Base-by-base conservation (phyloP, 1,284 basidiomycete genomes). In the Melanopsichium pennsylvanicum region DNA sequence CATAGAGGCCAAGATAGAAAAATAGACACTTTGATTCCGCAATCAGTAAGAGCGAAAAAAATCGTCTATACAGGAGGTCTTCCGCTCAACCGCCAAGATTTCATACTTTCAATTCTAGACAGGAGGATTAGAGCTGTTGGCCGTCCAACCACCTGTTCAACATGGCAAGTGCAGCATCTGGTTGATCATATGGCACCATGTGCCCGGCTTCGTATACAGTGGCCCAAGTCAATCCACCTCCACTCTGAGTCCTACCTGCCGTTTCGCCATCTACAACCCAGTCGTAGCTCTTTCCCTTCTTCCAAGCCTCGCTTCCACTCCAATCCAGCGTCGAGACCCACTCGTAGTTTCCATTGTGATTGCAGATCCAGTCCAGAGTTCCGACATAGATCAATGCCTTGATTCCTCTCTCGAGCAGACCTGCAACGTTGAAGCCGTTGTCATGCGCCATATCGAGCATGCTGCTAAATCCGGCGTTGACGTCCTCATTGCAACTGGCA, bases 301-400 rank as follows among this genome's bases (percentile, higher is more conserved):
- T 54, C 22, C 38, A 70, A 6, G 37, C 32, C 12, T 63, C 39
- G 34, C 35, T 42, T 31, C 32, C 56, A 16, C 54, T 57, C 62
- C 52, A 73, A 8, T 68, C 67, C 23, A 73, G 42, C 4, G 46
- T 43, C 5, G 45, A 39, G 39, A 72, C 74, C 64, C 61, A 74
- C 21, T 55, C 50, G 33, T 54, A 51, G 54, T 72, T 74, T 9
- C 70, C 66, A 25, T 73, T 45, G 26, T 57, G 67, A 58, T 78
- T 79, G 60, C 76, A 81, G 44, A 74, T 79, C 75, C 77, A 80
- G 55, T 81, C 79, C 18, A 74, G 46, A 21, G 74, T 75, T 3
- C 89, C 89, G 5, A 88, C 88, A 67, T 90, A 90, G 58, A 91
- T 87, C 43, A 92, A 83, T 22, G 91, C 83, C 18, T 86, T 84